A percentile compares a stretch with the other conserved stretches of the same genome.
Conservation (phyloP, 2,329 filamentous ascomycete genomes). For the Pseudonectria buxi region DNA sequence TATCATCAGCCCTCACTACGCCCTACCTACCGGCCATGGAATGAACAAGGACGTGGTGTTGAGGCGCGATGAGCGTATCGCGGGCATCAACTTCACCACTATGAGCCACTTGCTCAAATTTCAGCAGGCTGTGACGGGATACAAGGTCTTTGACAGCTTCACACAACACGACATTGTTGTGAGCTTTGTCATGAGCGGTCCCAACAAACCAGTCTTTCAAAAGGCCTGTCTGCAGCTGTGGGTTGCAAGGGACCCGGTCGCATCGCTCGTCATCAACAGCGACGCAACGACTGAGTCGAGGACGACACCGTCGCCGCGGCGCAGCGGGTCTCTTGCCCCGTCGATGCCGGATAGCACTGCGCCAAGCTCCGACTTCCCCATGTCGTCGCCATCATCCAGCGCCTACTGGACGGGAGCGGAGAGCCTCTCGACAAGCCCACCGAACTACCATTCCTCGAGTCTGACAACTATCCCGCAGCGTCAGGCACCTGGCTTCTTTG, state of each 20-base stretch:
- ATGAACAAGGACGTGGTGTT: slow-evolving; percentile 23
- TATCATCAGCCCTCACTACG: slow-evolving; percentile 24
- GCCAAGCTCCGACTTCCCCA: slow-evolving; percentile 2
- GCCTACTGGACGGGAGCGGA: slow-evolving; percentile 3
- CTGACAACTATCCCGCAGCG: slow-evolving; percentile 16
- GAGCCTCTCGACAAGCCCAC: slow-evolving; percentile 2
- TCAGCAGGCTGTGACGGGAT: slow-evolving; percentile 28
- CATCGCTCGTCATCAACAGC: slow-evolving; percentile 22
- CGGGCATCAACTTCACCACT: slow-evolving; percentile 21
- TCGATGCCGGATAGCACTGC: slow-evolving; percentile 1
- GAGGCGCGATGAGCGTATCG: slow-evolving; percentile 24
- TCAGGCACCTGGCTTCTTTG: slow-evolving; percentile 8
- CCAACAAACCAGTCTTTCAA: slow-evolving; percentile 18
- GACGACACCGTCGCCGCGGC: slow-evolving; percentile 5
- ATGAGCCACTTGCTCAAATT: slow-evolving; percentile 24
- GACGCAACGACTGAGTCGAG: slow-evolving; percentile 12
- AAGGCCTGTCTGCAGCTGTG: slow-evolving; percentile 26
- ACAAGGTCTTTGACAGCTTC: slow-evolving; percentile 23
- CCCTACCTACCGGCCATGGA: slow-evolving; percentile 15
- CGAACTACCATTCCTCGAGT: slow-evolving; percentile 6
- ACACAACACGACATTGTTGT: slow-evolving; percentile 21
- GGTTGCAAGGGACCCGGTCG: slow-evolving; percentile 23
- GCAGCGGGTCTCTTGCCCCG: slow-evolving; percentile 11
- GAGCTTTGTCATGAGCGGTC: slow-evolving; percentile 23
- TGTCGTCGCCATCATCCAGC: background rate